Evolutionary conservation across 352 stramenopile genomes (phyloP).

Genomic region (Blastocystis sp.): DNA sequence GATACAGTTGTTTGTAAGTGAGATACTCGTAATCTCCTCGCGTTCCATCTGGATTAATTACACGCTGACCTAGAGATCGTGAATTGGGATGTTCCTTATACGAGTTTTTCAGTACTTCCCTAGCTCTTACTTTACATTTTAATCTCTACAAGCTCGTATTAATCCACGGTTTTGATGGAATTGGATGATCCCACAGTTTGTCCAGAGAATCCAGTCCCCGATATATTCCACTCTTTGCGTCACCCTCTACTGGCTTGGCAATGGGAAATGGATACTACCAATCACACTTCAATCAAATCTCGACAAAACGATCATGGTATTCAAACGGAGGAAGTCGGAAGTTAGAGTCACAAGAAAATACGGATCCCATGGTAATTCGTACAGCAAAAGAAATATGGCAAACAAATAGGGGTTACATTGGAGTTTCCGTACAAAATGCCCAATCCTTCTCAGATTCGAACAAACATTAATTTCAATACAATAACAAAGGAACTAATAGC

Average conservation of each 20-base stretch:
- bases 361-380: neutral
- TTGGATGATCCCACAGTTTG: neutral
- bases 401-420: neutral
- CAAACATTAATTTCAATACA: neutral
- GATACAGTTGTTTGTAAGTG: conserved; percentile 62
- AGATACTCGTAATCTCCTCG: conserved; percentile 56
- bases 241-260: conserved; percentile 10
- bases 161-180: conserved; percentile 10
- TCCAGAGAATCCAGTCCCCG: neutral
- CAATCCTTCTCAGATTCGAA: neutral
- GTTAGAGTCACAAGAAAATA: neutral
- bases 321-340: neutral
- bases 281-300: neutral
- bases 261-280: neutral
- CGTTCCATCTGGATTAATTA: neutral
- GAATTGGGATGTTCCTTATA: neutral
- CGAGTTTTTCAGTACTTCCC: conserved; percentile 19
- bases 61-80: neutral
- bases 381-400: neutral
- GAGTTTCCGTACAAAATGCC: neutral
- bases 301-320: neutral
- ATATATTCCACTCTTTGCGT: neutral
- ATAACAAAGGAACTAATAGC: neutral
- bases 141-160: neutral
- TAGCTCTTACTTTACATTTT: neutral